These are phyloP conservation scores for Exsudoporus frostii DNA, from an alignment of 768 basidiomycete species.

Conservation along the genomic window DNA sequence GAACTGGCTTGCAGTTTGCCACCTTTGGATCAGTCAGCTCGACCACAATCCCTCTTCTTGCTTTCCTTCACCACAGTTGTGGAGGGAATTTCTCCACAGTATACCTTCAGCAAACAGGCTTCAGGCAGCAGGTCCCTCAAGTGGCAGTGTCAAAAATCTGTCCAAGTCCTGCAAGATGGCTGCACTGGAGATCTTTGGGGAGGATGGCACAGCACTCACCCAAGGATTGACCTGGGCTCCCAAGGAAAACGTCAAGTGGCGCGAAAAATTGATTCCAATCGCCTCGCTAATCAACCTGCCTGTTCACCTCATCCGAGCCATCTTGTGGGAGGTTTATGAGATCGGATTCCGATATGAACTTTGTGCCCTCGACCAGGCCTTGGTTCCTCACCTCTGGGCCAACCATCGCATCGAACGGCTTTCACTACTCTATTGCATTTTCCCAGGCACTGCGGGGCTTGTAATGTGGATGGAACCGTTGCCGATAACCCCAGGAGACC, in stretches of 20 bases:
- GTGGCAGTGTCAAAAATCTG: too few species aligned
- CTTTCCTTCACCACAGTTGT: too few species aligned
- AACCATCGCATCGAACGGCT: not conserved
- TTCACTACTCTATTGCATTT: not conserved
- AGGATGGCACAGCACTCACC: too few species aligned
- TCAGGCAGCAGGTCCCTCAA: too few species aligned
- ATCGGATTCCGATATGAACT: not conserved
- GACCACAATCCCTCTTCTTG: too few species aligned
- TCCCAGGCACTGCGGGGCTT: not conserved
- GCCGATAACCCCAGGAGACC: too few species aligned
- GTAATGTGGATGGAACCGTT: not conserved
- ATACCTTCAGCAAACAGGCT: too few species aligned
- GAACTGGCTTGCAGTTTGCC: too few species aligned
- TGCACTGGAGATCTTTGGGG: too few species aligned
- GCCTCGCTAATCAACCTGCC: not conserved
- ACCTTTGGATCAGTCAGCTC: too few species aligned
- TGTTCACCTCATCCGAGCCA: not conserved
- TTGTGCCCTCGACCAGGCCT: not conserved
- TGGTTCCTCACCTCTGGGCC: not conserved
- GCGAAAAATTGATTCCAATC: not conserved
- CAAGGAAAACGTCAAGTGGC: rapidly evolving
- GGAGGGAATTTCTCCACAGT: too few species aligned
- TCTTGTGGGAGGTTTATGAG: not conserved
- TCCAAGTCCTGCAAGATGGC: too few species aligned
- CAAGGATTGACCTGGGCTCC: not conserved